phyloP scores from a whole-genome alignment of 495 filamentous ascomycete genomes.

The Apiosordaria backusii region DNA sequence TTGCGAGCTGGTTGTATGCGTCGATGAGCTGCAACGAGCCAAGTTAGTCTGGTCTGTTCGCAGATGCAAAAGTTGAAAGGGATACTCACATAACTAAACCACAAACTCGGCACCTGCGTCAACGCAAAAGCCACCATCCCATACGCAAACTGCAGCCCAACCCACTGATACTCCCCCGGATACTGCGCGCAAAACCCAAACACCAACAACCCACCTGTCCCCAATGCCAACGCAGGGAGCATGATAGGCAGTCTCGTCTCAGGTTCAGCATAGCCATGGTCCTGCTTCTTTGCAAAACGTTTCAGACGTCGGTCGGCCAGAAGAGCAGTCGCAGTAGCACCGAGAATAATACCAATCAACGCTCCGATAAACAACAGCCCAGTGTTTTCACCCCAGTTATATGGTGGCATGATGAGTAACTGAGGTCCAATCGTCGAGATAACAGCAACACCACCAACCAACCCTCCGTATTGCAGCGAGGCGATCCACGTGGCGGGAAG shows the following conservation, averaged over 20 bases:
- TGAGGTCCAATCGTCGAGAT: constrained; percentile 31
- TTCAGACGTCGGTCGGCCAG: constrained; percentile 23
- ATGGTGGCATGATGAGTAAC: constrained; percentile 22
- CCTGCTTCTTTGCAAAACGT: constrained; percentile 13
- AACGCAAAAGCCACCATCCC: constrained; percentile 34
- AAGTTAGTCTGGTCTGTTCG: background rate
- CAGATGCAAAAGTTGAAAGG: background rate
- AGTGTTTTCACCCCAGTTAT: constrained; percentile 25
- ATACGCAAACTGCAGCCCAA: constrained; percentile 31
- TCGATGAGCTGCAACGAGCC: constrained; percentile 29
- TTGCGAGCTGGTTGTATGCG: constrained; percentile 30
- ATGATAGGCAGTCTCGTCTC: constrained; percentile 28
- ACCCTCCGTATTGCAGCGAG: constrained; percentile 29
- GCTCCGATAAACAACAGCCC: constrained; percentile 30
- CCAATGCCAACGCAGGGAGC: constrained; percentile 25
- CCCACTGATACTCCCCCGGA: constrained; percentile 21
- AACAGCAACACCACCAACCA: constrained; percentile 27
- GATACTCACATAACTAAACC: constrained; percentile 33
- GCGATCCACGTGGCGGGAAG: constrained; percentile 29
- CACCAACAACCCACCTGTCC: constrained; percentile 28
- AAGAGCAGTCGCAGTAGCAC: constrained; percentile 16
- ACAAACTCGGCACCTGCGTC: constrained; percentile 29
- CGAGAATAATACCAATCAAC: constrained; percentile 26
- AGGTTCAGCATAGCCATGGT: constrained; percentile 28
- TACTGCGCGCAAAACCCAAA: constrained; percentile 34